Evolutionary conservation across 2,329 filamentous ascomycete genomes (phyloP), one percentile per base, ranked within the genome.

Genomic region (Basipetospora chlamydospora): DNA sequence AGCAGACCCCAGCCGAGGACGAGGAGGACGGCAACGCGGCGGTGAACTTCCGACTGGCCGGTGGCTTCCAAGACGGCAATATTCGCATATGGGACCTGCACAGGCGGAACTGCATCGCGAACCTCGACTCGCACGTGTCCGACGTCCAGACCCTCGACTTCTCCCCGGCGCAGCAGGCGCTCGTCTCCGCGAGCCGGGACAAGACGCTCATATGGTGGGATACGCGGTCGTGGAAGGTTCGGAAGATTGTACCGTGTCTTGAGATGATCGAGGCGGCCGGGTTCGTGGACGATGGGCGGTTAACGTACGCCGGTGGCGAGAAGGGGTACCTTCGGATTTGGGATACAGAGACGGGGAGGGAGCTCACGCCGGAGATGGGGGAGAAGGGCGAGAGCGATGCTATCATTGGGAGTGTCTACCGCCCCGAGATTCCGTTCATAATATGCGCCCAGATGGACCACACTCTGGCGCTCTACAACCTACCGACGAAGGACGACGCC

Each of bases 121-220:
- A 77, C 13, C 64, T 94, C 22, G 86, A 96, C 42, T 90, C 86
- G 1, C 92, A 98, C 53, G 86, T 94, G 16, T 96, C 90, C 8
- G 83, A 96, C 45, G 83, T 98, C n/a, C 78, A 86, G 46, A 77
- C 76, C 36, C 56, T 98, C 34, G 82, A 90, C 47, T 98, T 82
- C 54, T 90, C 82, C 5, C 56, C 74, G 1, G 61, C 77, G 38
- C 74, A 86, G 49, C 76, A 88, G 49, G 64, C 76, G 5, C 62
- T 98, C 21, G 68, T 98, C 2, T 90, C 86, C 5, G 85, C 77
- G 15, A 82, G 86, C 52, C 73, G 90, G 59, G 90, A 98, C 60
- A 92, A 94, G 61, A 96, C 90, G 0, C 72, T 90, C 38, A 90
- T 90, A 43, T 70, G 92, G 56, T 98, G 90, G 88, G 81, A 94